These are phyloP conservation scores for Aspergillus floridensis DNA, from an alignment of 2,329 filamentous ascomycete genomes.

Conservation along the genomic window DNA sequence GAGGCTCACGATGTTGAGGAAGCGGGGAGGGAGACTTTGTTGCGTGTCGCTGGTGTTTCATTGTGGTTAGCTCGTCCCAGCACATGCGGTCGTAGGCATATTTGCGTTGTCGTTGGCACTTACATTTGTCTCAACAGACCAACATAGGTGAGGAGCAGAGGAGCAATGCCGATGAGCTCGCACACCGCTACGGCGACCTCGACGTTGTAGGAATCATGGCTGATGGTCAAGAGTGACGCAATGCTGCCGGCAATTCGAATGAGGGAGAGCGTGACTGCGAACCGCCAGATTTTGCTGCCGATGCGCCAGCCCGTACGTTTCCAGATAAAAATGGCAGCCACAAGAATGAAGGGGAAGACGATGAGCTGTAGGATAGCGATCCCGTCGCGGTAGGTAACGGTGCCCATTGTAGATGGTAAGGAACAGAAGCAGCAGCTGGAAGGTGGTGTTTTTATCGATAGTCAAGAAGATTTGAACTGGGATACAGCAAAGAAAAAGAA, in stretches of 20 bases:
- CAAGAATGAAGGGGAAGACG: slow-evolving; percentile 26
- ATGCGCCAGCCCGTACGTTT: slow-evolving; percentile 26
- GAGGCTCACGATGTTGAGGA: slow-evolving; percentile 10
- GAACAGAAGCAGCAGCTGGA: too few species aligned
- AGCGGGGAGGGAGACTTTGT: slow-evolving; percentile 17
- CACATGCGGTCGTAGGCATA: not conserved
- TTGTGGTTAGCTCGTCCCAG: not conserved
- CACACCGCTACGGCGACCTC: slow-evolving; percentile 26
- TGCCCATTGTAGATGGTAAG: slow-evolving; percentile 14
- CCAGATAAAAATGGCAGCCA: slow-evolving; percentile 27
- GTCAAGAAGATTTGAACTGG: not conserved
- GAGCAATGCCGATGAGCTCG: slow-evolving; percentile 30
- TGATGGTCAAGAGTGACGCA: slow-evolving; percentile 23
- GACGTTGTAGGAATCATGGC: slow-evolving; percentile 17
- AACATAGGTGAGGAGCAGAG: slow-evolving; percentile 27
- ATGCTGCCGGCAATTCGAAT: slow-evolving; percentile 30
- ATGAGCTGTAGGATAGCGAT: slow-evolving; percentile 33
- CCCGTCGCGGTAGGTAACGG: slow-evolving; percentile 26
- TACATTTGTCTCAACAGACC: slow-evolving; percentile 30
- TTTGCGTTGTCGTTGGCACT: slow-evolving; percentile 12
- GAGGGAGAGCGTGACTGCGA: slow-evolving; percentile 27
- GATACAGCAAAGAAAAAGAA: not conserved
- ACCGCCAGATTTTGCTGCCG: slow-evolving; percentile 30
- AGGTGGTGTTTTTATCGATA: not conserved
- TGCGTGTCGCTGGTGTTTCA: slow-evolving; percentile 9